phyloP scores from a whole-genome alignment of 176 grass and related monocot genomes.

The Raddia distichophylla region DNA sequence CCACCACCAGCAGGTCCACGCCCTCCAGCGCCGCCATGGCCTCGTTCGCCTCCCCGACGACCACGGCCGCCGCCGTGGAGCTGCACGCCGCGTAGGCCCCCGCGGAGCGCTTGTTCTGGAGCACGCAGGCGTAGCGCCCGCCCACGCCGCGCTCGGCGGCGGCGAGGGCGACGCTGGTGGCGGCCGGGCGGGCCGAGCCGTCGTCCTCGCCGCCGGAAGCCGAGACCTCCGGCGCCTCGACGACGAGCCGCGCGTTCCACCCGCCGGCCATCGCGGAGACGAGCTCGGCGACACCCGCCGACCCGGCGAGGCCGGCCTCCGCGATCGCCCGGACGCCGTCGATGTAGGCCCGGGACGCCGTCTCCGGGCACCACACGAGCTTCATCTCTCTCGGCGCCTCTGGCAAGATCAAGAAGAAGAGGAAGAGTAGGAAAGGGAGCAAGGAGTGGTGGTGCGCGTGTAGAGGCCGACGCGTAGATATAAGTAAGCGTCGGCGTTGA shows the following conservation, averaged over 20 bases:
- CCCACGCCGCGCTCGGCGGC: constrained; percentile 37
- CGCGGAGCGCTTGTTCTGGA: neutral
- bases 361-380: constrained; percentile 77
- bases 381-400: constrained; percentile 41
- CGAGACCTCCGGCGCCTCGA: constrained; percentile 48
- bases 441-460: neutral
- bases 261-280: constrained; percentile 70
- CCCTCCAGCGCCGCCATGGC: constrained; percentile 59
- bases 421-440: neutral
- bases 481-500: constrained; percentile 15
- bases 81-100: neutral
- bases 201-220: neutral
- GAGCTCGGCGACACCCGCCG: constrained; percentile 56
- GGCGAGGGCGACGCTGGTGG: constrained; percentile 49
- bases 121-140: constrained; percentile 34
- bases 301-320: neutral
- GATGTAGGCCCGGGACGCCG: constrained; percentile 66
- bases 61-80: neutral
- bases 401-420: neutral
- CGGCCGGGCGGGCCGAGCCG: neutral
- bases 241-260: constrained; percentile 73
- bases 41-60: constrained; percentile 35
- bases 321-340: constrained; percentile 50
- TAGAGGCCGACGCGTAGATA: constrained; percentile 11
- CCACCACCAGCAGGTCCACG: constrained; percentile 71